Evolutionary conservation across 2,329 filamentous ascomycete genomes (phyloP).

Genomic region (Metarhizium brunneum): DNA sequence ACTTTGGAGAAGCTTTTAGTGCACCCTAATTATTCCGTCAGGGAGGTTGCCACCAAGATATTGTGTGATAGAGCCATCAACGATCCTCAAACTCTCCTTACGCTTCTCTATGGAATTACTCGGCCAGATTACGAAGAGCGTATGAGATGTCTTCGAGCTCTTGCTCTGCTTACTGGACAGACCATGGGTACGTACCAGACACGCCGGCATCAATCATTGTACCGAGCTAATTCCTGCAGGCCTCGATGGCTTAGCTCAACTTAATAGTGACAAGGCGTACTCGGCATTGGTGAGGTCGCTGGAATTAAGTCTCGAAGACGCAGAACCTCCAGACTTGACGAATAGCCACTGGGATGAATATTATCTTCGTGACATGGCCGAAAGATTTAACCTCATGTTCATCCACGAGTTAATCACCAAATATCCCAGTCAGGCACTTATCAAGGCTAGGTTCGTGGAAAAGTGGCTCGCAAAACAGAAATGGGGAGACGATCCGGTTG

Average conservation of each 20-base stretch:
- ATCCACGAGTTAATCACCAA: conserved; percentile 49
- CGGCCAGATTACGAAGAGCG: conserved; percentile 49
- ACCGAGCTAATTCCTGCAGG: conserved; percentile 19
- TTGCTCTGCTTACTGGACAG: conserved; percentile 43
- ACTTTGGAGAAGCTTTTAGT: conserved; percentile 60
- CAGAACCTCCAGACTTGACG: conserved; percentile 39
- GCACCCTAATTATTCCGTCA: conserved; percentile 64
- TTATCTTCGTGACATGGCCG: conserved; percentile 49
- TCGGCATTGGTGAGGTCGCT: conserved; percentile 51
- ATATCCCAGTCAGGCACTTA: conserved; percentile 45
- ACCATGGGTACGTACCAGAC: conserved; percentile 18
- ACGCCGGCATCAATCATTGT: background rate
- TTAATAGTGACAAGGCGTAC: conserved; percentile 43
- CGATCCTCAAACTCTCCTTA: conserved; percentile 40
- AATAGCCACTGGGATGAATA: conserved; percentile 55
- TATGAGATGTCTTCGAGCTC: conserved; percentile 44
- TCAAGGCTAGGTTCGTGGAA: conserved; percentile 57
- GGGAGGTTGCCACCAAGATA: conserved; percentile 56
- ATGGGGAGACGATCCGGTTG: conserved; percentile 50
- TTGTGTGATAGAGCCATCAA: conserved; percentile 50
- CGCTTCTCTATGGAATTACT: conserved; percentile 49
- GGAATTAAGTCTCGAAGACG: conserved; percentile 43
- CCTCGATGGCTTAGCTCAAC: conserved; percentile 29
- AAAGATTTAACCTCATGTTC: conserved; percentile 51
- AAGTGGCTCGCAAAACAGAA: conserved; percentile 67